Evolutionary conservation across 139 green algal species (phyloP), one percentile per base, ranked within the genome.

Genomic region (Chlorella sp.): DNA sequence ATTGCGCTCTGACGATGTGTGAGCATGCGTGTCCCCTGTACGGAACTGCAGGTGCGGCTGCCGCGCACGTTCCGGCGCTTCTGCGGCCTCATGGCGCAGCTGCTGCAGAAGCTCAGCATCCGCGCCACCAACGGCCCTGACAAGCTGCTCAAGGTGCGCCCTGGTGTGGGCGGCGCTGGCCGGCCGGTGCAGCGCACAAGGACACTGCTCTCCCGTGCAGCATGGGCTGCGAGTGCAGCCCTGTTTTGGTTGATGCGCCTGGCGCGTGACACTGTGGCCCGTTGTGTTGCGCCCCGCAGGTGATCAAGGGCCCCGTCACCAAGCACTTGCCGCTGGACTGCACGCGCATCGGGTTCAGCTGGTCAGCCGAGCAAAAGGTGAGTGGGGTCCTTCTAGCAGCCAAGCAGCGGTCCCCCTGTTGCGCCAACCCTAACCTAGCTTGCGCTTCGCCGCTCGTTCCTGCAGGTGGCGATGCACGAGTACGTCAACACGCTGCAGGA

Each of bases 91-190:
- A 92, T 98, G 85, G 88, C 89, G 70, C 95, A 99, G 85, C 88
- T 99, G 76, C 89, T 99, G 73, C 93, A 99, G 82, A 98, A 98
- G 85, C 87, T 99, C 34, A 93, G 83, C 85, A 97, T 99, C 35
- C 83, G 95, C 0, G 86, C 95, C 6, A 93, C 89, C 34, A 97
- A 98, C 74, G 94, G 95, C 1, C 89, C 94, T 17, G 92, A 97
- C 73, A 97, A 97, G 75, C 88, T 99, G 17, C 81, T 99, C 31
- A 93, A 93, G 77, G 94, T 94, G n/a, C n/a, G n/a, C n/a, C n/a
- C n/a, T n/a, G n/a, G n/a, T n/a, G n/a, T n/a, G n/a, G n/a, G n/a
- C n/a, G n/a, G n/a, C n/a, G n/a, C n/a, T n/a, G n/a, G n/a, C n/a
- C n/a, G n/a, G n/a, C n/a, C n/a, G n/a, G n/a, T n/a, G n/a, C n/a